phyloP scores from a whole-genome alignment of 2,329 filamentous ascomycete genomes.

The Claviceps paspali region DNA sequence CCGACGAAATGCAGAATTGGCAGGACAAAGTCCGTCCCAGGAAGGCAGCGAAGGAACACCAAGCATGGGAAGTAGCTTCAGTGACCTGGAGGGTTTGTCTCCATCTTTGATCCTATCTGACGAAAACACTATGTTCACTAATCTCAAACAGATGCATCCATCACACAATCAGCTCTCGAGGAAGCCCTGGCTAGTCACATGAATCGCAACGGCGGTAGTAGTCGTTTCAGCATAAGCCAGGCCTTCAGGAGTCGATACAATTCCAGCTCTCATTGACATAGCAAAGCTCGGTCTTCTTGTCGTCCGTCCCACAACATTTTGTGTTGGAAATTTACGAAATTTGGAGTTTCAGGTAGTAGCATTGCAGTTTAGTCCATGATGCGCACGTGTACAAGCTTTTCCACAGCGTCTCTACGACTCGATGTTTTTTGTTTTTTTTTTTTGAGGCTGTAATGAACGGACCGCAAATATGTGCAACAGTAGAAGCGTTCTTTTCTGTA shows the following conservation, averaged over 20 bases:
- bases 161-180: conserved; percentile 67
- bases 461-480: neutral
- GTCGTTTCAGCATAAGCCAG: conserved; percentile 52
- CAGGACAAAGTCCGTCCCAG: conserved; percentile 39
- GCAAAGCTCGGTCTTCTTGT: neutral
- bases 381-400: too few relatives aligned
- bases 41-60: conserved; percentile 60
- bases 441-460: neutral
- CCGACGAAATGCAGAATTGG: conserved; percentile 41
- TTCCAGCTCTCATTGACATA: conserved; percentile 18
- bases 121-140: conserved; percentile 1
- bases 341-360: neutral
- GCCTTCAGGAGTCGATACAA: conserved; percentile 48
- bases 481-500: neutral
- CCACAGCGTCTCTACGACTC: neutral
- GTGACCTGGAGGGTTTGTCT: conserved; percentile 58
- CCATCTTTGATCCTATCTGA: conserved; percentile 1
- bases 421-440: neutral
- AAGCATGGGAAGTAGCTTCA: conserved; percentile 76
- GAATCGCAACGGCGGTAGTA: conserved; percentile 19
- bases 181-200: conserved; percentile 52
- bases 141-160: conserved; percentile 47
- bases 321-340: neutral
- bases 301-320: too few relatives aligned
- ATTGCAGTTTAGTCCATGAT: too few relatives aligned